Evolutionary conservation across 2,329 filamentous ascomycete genomes (phyloP).

Genomic region (Clarireedia paspali): DNA sequence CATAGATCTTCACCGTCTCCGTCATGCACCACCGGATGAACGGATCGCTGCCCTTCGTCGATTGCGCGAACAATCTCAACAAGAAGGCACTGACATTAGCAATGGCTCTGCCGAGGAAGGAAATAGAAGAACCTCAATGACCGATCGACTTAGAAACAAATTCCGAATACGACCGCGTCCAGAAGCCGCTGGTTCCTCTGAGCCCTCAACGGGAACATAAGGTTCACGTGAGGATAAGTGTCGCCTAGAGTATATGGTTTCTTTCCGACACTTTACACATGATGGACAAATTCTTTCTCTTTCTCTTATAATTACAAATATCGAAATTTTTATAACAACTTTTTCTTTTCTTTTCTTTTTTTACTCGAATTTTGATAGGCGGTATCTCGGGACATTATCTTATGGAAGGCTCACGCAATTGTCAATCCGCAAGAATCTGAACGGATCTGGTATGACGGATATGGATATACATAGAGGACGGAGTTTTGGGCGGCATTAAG

Average conservation of each 20-base stretch:
- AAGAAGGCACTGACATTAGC: slow-evolving; percentile 8
- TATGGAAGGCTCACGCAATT: too few relatives aligned
- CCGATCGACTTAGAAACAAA: slow-evolving; percentile 22
- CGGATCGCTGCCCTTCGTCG: slow-evolving; percentile 52
- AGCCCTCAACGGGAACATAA: not conserved
- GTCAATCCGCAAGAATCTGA: too few relatives aligned
- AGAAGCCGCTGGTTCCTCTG: slow-evolving; percentile 5
- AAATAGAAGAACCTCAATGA: slow-evolving; percentile 23
- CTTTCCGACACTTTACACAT: not conserved
- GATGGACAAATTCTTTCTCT: too few relatives aligned
- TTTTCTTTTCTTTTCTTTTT: too few relatives aligned
- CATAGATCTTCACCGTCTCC: slow-evolving; percentile 48
- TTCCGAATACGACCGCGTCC: slow-evolving; percentile 25
- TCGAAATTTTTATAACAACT: too few relatives aligned
- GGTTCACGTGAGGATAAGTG: not conserved
- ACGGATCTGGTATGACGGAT: too few relatives aligned
- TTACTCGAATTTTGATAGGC: too few relatives aligned
- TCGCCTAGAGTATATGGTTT: not conserved
- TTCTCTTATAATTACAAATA: too few relatives aligned
- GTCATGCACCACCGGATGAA: slow-evolving; percentile 53
- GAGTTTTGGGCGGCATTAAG: too few relatives aligned
- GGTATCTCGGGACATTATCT: too few relatives aligned
- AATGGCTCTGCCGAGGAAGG: slow-evolving; percentile 19
- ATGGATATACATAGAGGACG: too few relatives aligned
- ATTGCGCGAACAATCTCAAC: slow-evolving; percentile 33